Base-by-base conservation (phyloP, 176 grass and related monocot genomes). In the Carex scoparia region DNA sequence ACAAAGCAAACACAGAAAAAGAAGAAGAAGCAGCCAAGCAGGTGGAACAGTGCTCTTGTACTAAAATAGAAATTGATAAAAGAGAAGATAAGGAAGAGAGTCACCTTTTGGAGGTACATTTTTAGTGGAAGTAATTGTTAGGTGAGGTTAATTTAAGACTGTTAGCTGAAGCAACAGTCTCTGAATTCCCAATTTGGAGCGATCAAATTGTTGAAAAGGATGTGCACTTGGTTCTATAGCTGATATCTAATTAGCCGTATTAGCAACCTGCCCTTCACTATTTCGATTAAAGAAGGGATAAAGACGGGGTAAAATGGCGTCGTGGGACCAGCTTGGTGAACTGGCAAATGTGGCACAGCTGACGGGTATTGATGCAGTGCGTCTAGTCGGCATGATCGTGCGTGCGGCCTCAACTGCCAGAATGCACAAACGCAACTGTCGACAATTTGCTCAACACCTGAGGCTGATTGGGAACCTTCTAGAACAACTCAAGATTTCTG, bases 371-470 rank as follows among this genome's bases (percentile, higher is more conserved):
- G 93, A 99, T 80, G 96, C 93, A 19, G 85, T 87, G 6, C 87
- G 84, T 40, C 85, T 99, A 62, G 92, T 99, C 75, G 48, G 84
- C 28, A 65, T 98, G 54, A 98, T 98, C 68, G 93, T 92, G 32
- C 57, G 81, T 83, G 91, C 93, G 2, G 91, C 96, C 2, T 2
- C 88, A 12, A 94, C 88, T 13, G 96, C 96, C 84, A 91, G 96
- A 48, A 84, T 94, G 91, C 91, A 95, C 88, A 95, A 91, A 84
- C 80, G 85, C 86, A 99, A 94, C 80, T 99, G 96, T 84, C 89
- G 90, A 51, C 88, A 88, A 2, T 92, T 99, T 81, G 89, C 96
- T 27, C 87, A 88, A 64, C 93, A 99, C 79, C 79, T 95, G 59
- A 90, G 90, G 86, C 86, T 99, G 38, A 95, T 99, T 61, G 86